These are phyloP conservation scores for Amphibolis antarctica DNA, from an alignment of 106 monocot species.

Conservation along the genomic window DNA sequence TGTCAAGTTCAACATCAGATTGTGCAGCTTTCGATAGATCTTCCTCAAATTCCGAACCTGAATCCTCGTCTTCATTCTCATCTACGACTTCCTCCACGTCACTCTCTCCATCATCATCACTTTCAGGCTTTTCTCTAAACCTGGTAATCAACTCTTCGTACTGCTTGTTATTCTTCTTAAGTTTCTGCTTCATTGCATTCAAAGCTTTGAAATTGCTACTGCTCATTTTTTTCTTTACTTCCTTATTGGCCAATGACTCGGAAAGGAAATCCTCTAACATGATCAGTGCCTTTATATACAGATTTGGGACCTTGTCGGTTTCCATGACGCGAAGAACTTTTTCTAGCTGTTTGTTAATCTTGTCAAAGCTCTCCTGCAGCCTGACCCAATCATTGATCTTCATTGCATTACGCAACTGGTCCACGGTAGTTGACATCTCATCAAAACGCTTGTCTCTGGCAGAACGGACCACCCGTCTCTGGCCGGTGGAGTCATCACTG, in stretches of 20 bases:
- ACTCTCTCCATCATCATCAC: constrained; percentile 31
- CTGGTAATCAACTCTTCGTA: constrained; percentile 58
- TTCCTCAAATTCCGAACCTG: constrained; percentile 35
- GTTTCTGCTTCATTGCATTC: constrained; percentile 91
- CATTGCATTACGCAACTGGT: constrained; percentile 77
- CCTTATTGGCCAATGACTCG: constrained; percentile 69
- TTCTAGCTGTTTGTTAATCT: constrained; percentile 90
- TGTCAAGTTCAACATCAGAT: constrained; percentile 27
- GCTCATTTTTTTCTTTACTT: constrained; percentile 98
- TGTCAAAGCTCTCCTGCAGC: constrained; percentile 78
- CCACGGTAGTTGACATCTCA: constrained; percentile 71
- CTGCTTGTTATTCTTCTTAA: constrained; percentile 95
- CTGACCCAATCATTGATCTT: constrained; percentile 98
- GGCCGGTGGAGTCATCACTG: constrained; percentile 62
- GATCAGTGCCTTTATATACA: constrained; percentile 83
- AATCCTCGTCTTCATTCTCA: too few species aligned
- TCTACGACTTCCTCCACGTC: constrained; percentile 18
- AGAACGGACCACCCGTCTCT: constrained; percentile 50
- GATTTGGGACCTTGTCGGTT: constrained; percentile 31
- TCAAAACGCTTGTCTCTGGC: constrained; percentile 66
- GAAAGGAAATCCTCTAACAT: constrained; percentile 81
- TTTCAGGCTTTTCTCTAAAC: constrained; percentile 56
- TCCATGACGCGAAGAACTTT: constrained; percentile 74
- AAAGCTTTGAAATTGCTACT: constrained; percentile 85
- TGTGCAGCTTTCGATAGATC: constrained; percentile 25